phyloP scores from a whole-genome alignment of 73 alveolate species.

The Paraurostyla sp. region DNA sequence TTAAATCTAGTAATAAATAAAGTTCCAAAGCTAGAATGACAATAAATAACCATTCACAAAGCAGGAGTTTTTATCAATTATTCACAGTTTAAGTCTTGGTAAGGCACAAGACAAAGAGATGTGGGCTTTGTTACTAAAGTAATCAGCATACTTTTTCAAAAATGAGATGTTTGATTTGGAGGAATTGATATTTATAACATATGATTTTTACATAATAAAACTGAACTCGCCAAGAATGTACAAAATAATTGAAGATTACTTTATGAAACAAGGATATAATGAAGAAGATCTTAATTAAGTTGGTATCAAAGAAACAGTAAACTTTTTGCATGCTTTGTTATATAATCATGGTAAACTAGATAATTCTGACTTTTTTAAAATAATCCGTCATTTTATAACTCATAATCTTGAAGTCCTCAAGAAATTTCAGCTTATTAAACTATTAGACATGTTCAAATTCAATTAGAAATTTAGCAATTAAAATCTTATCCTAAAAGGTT shows the following conservation, averaged over 20 bases:
- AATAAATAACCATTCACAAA: not conserved
- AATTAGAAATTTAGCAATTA: not conserved
- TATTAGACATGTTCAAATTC: not conserved
- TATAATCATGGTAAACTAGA: not conserved
- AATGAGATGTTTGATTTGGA: not conserved
- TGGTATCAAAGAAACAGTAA: not conserved
- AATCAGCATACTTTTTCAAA: not conserved
- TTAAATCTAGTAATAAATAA: not conserved
- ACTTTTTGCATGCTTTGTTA: not conserved
- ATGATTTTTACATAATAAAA: conserved; percentile 3
- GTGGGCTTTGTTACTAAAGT: not conserved
- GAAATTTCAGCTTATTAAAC: not conserved
- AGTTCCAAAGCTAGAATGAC: not conserved
- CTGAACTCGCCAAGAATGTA: not conserved
- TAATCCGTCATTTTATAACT: not conserved
- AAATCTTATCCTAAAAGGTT: not conserved
- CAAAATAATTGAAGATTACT: not conserved
- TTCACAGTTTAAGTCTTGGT: not conserved
- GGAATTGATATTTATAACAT: not conserved
- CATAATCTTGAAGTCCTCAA: not conserved
- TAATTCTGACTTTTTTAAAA: not conserved
- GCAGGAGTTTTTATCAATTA: not conserved
- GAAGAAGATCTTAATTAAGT: not conserved
- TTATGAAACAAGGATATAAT: not conserved
- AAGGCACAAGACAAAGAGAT: not conserved